phyloP scores from a whole-genome alignment of 208 protist genomes.

The Strigomonas culicis region DNA sequence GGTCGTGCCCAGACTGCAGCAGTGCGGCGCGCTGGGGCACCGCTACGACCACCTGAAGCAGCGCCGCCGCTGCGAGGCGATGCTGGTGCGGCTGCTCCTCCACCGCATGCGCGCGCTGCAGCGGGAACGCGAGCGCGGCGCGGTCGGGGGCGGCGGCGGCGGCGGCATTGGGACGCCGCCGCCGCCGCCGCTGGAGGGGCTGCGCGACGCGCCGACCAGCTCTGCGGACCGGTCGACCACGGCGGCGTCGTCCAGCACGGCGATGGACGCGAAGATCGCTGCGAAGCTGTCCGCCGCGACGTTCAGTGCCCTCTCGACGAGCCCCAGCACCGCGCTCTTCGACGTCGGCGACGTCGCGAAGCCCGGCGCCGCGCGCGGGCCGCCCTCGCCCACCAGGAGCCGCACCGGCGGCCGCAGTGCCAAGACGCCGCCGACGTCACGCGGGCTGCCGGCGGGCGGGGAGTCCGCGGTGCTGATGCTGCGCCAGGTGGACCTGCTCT shows the following conservation, averaged over 20 bases:
- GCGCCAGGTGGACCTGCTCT: constrained; percentile 5
- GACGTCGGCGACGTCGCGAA: background rate
- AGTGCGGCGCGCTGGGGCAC: too few species aligned
- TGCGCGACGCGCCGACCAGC: background rate
- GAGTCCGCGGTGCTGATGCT: background rate
- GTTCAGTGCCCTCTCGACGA: too few species aligned
- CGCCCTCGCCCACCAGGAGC: background rate
- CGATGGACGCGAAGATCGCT: too few species aligned
- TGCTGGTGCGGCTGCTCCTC: background rate
- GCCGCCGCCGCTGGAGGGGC: background rate
- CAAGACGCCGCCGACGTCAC: background rate
- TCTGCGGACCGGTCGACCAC: background rate
- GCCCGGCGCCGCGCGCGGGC: background rate
- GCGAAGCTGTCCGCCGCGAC: too few species aligned
- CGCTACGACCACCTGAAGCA: background rate
- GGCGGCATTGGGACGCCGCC: background rate
- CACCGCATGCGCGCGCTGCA: background rate
- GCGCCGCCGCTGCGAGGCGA: background rate
- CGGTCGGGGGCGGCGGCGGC: background rate
- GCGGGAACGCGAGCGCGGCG: background rate
- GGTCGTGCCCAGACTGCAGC: too few species aligned
- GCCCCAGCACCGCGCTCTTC: too few species aligned
- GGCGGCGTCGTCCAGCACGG: too few species aligned
- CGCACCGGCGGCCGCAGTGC: background rate
- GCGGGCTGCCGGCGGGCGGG: background rate